Percentiles rank a stretch among this genome's conserved stretches.
These are phyloP conservation scores for Aspergillus bridgeri DNA, from an alignment of 495 filamentous ascomycete species.

Conservation along the genomic window DNA sequence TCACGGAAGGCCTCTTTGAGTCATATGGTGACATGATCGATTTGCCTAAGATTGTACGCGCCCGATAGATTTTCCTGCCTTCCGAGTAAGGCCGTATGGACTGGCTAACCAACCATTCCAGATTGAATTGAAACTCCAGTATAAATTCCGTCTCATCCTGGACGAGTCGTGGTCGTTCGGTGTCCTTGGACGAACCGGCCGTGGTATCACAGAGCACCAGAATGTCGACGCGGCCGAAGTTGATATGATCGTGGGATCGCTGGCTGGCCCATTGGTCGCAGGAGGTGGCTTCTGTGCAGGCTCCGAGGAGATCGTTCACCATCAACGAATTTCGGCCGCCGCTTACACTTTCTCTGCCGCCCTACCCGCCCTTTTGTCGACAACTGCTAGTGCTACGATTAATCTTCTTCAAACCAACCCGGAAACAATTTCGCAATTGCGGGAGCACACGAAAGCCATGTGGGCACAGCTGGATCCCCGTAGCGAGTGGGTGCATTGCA, in stretches of 20 bases:
- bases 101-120: slow-evolving; percentile 24
- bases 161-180: slow-evolving; percentile 98
- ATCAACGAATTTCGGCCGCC: slow-evolving; percentile 86
- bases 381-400: slow-evolving; percentile 87
- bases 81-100: background rate
- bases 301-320: slow-evolving; percentile 82
- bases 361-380: slow-evolving; percentile 86
- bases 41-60: slow-evolving; percentile 76
- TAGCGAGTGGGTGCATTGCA: slow-evolving; percentile 89
- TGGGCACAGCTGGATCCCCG: slow-evolving; percentile 83
- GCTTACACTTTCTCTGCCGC: slow-evolving; percentile 95
- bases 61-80: background rate
- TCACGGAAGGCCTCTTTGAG: slow-evolving; percentile 95
- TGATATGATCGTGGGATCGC: slow-evolving; percentile 93
- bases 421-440: slow-evolving; percentile 67
- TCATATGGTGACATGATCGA: slow-evolving; percentile 81
- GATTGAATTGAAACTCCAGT: slow-evolving; percentile 87
- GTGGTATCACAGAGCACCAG: slow-evolving; percentile 90
- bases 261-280: slow-evolving; percentile 84
- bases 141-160: slow-evolving; percentile 96
- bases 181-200: slow-evolving; percentile 83
- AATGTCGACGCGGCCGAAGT: slow-evolving; percentile 88
- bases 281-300: slow-evolving; percentile 96
- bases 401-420: slow-evolving; percentile 79
- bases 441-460: slow-evolving; percentile 80